Evolutionary conservation across 2,329 filamentous ascomycete species (phyloP), one percentile per base, ranked within the genome.

Genomic region (Neonectria coccinea): DNA sequence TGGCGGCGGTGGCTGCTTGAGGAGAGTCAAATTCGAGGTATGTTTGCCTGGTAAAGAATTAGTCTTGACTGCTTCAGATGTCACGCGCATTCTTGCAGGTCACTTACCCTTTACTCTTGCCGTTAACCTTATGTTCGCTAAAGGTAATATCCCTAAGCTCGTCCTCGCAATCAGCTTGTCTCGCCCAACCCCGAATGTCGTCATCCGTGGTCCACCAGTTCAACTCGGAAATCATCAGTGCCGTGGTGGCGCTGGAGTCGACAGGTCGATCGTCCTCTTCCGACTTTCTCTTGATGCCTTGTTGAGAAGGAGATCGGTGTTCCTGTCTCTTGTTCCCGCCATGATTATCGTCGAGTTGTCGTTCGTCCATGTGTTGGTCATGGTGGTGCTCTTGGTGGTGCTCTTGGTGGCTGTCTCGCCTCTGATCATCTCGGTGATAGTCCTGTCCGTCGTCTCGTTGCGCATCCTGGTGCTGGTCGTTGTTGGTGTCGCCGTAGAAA

Each of bases 121-220:
- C 96, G 72, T 99, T 99, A 52, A 98, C 94, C 78, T 99, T 99
- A 80, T 98, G 96, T 78, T 99, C 96, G 74, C 93, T 97, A 78
- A 98, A 99, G 0, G 94, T 97, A 56, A 99, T 89, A 66, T 98
- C 96, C 74, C 92, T 94, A 18, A 98, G 82, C 74, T 97, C 93
- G 50, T 90, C 86, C 78, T 98, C 96, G 71, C 89, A 92, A 2
- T 87, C 88, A n/a, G 91, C 92, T 69, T 92, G 86, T 69, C 89
- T 89, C 25, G 92, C 85, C 92, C 94, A 97, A 55, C 91, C 92
- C 57, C 96, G 91, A 61, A 99, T 88, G 72, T 98, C 94, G 75
- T 99, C 96, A 76, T 99, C 96, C 2, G 92, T 97, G 31, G 90
- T 94, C 95, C 95, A 98, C 96, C 96, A 99, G 78, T 92, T 92